Evolutionary conservation across 1,284 basidiomycete species (phyloP).

Genomic region (Tilletia setariae): DNA sequence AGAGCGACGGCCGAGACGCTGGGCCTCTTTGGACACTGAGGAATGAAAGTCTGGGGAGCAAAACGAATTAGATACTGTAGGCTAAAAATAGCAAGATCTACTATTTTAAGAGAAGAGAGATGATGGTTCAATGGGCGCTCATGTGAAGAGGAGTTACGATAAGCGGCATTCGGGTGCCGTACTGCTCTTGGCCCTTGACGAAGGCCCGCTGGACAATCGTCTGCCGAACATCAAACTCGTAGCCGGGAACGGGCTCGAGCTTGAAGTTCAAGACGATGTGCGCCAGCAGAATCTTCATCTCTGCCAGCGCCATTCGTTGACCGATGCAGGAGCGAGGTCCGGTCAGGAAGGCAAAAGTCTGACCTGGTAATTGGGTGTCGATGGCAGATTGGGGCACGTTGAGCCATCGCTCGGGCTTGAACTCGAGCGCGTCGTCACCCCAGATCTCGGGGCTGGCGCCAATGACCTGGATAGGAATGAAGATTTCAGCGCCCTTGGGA

Average conservation of each 20-base stretch:
- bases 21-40: too few species aligned
- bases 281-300: conserved; percentile 35
- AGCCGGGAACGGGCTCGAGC: conserved; percentile 24
- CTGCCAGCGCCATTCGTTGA: conserved; percentile 33
- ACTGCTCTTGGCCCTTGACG: conserved; percentile 19
- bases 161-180: conserved; percentile 29
- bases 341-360: conserved; percentile 31
- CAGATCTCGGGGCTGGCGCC: conserved; percentile 37
- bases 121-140: too few species aligned
- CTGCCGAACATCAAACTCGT: conserved; percentile 28
- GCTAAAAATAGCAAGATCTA: too few species aligned
- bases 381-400: conserved; percentile 29
- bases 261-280: conserved; percentile 25
- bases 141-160: conserved; percentile 18
- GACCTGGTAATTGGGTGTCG: conserved; percentile 32
- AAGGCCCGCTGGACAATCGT: conserved; percentile 33
- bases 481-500: conserved; percentile 33
- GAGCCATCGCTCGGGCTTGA: conserved; percentile 44
- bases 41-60: too few species aligned
- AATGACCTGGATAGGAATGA: conserved; percentile 40
- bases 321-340: conserved; percentile 41
- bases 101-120: too few species aligned
- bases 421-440: conserved; percentile 40
- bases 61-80: too few species aligned
- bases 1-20: too few species aligned